Base-by-base conservation (phyloP, 768 basidiomycete species). In the Sarcodon sp. region DNA sequence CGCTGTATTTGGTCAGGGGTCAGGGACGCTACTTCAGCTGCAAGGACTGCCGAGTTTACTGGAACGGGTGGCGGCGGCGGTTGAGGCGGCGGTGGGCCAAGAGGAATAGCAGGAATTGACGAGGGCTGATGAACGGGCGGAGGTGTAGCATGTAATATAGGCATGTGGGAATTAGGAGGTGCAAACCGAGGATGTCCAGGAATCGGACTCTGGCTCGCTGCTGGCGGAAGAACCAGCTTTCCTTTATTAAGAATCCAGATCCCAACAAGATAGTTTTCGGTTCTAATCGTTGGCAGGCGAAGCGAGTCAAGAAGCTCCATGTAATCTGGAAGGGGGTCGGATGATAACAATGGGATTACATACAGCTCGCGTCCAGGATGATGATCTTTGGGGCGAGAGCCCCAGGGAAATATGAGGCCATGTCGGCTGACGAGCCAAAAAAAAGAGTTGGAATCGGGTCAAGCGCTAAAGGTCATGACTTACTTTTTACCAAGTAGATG, bases 161-260 rank as follows among this genome's bases (percentile, higher is more conserved):
- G 38, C 50, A 12, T 45, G 32, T 6, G 46, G 34, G 16, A 43
- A 27, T 51, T 53, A 48, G n/a, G 44, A 41, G 43, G 45, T 41
- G 35, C 46, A 34, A 18, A 46, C 13, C 4, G 57, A 35, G 54
- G 54, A 16, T 27, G 47, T 52, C 16, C 15, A 27, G 27, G 15
- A 27, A 41, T 41, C 1, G 71, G 65, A 18, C 69, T 69, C 13
- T 71, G 44, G 2, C 51, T 39, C 3, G 59, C 51, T n/a, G 49
- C 43, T 3, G 57, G 49, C 4, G 57, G 59, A 5, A 57, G 64
- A n/a, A 67, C 71, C 3, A 89, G 73, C 62, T 79, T 88, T 21
- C 86, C 89, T 61, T 83, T 90, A 56, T 74, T 77, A 13, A 92
- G 69, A n/a, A 94, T 74, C 77, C 87, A 90, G 11, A 93, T 78